Evolutionary conservation across 345 rosid genomes (phyloP), one percentile per base, ranked within the genome.

Genomic region (Alliaria petiolata): DNA sequence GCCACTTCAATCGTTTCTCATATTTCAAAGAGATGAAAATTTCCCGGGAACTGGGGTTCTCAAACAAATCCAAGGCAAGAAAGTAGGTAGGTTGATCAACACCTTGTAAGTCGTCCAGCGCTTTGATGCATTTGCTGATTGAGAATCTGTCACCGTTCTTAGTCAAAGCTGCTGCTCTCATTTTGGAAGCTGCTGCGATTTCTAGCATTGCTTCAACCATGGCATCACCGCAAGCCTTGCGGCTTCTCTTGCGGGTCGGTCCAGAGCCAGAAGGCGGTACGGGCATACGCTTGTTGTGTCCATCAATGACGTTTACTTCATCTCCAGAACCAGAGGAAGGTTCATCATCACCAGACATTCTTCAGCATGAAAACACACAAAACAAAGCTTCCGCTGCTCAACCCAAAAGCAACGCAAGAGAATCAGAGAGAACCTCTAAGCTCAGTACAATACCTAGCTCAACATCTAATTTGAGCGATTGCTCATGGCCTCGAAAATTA

Each of bases 131-230:
- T 77, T 85, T 88, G 86, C 91, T 88, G 16, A 89, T 86, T 8
- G 96, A 89, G 81, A 85, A 88, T 17, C 83, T 85, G 26, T 89
- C 98, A 36, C 81, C 89, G 7, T 75, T 86, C 82, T 82, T 89
- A 58, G 82, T 69, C 55, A 88, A 82, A 25, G 90, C 83, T 4
- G 90, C 82, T 0, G 93, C 89, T 84, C 96, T 86, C 90, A 82
- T 81, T 71, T 85, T 87, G 1, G 87, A 93, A 63, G 88, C 96
- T 54, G 93, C 88, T 1, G 97, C 97, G 30, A 93, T 93, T 78
- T 88, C 93, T 5, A 90, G 83, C 96, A 88, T 90, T 15, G 97
- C 98, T 49, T 93, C 98, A 31, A 87, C 96, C 34, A 86, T 90
- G 42, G 96, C 90, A 74, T 89, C 93, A 40, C 96, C 97, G 7